Conservation (phyloP, 1,284 basidiomycete genomes). For the Golubevia pallescens region DNA sequence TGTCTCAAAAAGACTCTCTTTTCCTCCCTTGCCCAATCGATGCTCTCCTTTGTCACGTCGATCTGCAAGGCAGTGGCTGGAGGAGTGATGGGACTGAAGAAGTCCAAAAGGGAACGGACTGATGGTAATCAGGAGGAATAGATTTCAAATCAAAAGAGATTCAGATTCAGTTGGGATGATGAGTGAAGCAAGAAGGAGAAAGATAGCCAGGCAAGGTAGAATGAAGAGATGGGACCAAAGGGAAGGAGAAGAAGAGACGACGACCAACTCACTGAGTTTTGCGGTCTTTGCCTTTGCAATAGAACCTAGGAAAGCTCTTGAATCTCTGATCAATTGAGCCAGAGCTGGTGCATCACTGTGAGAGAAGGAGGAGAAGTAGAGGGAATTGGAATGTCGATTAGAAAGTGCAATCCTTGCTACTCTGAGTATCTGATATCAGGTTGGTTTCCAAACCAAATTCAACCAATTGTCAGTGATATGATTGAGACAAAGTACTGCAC, state of each 20-base stretch:
- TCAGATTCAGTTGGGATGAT: too few relatives aligned
- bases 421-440: too few relatives aligned
- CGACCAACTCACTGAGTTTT: constrained; percentile 33
- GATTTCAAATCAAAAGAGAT: too few relatives aligned
- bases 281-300: constrained; percentile 64
- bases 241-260: background rate
- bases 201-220: background rate
- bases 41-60: constrained; percentile 56
- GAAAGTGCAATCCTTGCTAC: too few relatives aligned
- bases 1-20: constrained; percentile 62
- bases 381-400: too few relatives aligned
- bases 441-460: background rate
- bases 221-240: too few relatives aligned
- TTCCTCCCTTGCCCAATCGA: constrained; percentile 58
- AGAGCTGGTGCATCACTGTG: constrained; percentile 37
- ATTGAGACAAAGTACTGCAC: too few relatives aligned
- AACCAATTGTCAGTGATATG: background rate
- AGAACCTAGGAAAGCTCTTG: constrained; percentile 53
- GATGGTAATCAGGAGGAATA: too few relatives aligned
- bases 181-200: background rate
- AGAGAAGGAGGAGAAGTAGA: background rate
- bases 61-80: constrained; percentile 30
- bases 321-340: constrained; percentile 48
- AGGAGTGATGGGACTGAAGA: background rate
- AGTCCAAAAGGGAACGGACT: too few relatives aligned